These are phyloP conservation scores for Pseudopyricularia javanii DNA, from an alignment of 2,329 filamentous ascomycete species.

Conservation along the genomic window DNA sequence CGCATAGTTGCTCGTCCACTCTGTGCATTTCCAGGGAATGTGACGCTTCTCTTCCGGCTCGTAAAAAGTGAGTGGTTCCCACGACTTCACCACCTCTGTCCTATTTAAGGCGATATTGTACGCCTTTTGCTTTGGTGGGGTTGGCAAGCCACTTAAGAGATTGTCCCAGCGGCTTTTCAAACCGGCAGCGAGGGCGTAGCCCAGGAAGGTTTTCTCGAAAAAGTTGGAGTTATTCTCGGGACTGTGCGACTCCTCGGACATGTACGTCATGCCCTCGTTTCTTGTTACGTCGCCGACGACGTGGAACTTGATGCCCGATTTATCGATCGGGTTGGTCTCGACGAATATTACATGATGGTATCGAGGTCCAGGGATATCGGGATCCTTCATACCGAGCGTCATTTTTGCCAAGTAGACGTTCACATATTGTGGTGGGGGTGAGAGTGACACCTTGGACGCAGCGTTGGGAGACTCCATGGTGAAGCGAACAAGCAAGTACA, in stretches of 20 bases:
- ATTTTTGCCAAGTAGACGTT: background rate
- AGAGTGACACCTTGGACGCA: background rate
- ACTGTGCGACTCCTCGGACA: background rate
- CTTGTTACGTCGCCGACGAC: background rate
- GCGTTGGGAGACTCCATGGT: no score
- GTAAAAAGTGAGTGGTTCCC: background rate
- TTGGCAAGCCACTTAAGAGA: background rate
- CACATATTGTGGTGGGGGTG: background rate
- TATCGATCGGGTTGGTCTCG: background rate
- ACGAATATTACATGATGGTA: slow-evolving; percentile 2
- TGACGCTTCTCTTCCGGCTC: background rate
- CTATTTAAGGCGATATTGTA: background rate
- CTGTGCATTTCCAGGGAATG: background rate
- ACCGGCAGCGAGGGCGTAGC: background rate
- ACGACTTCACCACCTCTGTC: background rate
- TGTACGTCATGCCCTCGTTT: slow-evolving; percentile 1
- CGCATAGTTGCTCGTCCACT: background rate
- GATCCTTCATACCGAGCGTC: background rate
- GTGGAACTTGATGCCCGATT: background rate
- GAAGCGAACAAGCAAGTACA: no score
- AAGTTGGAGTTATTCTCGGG: background rate
- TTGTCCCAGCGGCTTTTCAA: slow-evolving; percentile 1
- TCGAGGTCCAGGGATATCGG: background rate
- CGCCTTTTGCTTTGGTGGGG: background rate
- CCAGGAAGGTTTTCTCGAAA: background rate